A percentile compares a stretch with the other conserved stretches of the same genome.
Conservation (phyloP, 1,139 yeast species). For the Yamadazyma epiphylla region DNA sequence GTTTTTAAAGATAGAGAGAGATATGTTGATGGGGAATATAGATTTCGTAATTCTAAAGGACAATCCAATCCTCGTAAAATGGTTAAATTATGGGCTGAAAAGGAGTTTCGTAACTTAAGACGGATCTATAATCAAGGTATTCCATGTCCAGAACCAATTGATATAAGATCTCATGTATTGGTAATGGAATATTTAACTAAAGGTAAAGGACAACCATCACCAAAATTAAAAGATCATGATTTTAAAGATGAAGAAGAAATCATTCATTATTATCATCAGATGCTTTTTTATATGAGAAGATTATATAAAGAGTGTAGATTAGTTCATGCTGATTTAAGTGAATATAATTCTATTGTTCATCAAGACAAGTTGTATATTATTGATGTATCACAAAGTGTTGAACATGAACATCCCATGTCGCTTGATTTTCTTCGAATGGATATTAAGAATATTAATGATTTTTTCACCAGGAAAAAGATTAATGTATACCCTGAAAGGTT, state of each 20-base stretch:
- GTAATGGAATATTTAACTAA: conserved; percentile 88
- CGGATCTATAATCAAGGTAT: conserved; percentile 75
- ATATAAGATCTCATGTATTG: conserved; percentile 81
- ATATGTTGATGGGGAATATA: conserved; percentile 92
- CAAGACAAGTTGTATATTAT: conserved; percentile 77
- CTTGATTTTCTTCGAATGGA: conserved; percentile 95
- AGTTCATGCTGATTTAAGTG: conserved; percentile 96
- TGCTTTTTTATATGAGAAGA: conserved; percentile 80
- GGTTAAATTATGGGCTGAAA: conserved; percentile 99
- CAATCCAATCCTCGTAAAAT: conserved; percentile 94
- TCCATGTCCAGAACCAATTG: conserved; percentile 90
- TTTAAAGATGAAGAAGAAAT: conserved; percentile 64
- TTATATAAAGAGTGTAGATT: conserved; percentile 84
- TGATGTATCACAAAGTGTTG: conserved; percentile 97
- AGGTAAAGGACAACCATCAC: conserved; percentile 84
- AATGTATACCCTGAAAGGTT: conserved; percentile 77
- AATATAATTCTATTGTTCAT: conserved; percentile 88
- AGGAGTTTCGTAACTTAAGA: conserved; percentile 89
- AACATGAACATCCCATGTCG: conserved; percentile 97
- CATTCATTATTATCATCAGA: conserved; percentile 65
- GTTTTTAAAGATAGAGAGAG: conserved; percentile 95
- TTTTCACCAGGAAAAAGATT: conserved; percentile 67
- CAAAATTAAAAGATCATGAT: conserved; percentile 78
- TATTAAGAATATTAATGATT: conserved; percentile 90
- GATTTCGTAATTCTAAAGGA: conserved; percentile 79